A percentile compares a stretch with the other conserved stretches of the same genome.
These are phyloP conservation scores for Aspergillus sp. DNA, from an alignment of 2,329 filamentous ascomycete species.

Conservation along the genomic window DNA sequence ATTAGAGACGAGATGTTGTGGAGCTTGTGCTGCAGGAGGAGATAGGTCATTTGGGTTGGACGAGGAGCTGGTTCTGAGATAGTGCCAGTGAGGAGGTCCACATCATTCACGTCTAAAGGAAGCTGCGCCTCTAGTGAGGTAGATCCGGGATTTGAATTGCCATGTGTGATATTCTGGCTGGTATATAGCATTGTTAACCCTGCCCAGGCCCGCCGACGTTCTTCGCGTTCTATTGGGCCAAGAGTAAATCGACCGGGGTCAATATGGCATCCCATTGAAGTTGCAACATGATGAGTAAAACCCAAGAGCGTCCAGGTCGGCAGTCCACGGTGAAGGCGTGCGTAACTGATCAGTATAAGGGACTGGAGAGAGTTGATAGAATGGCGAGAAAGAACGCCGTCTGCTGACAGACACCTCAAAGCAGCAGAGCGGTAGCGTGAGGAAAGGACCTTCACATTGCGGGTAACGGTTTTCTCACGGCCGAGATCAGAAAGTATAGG, in stretches of 20 bases:
- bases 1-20: constrained; percentile 38
- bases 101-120: constrained; percentile 38
- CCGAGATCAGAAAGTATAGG: constrained; percentile 38
- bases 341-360: constrained; percentile 41
- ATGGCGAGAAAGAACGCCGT: constrained; percentile 39
- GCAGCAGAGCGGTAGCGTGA: constrained; percentile 39
- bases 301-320: constrained; percentile 42
- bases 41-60: constrained; percentile 44
- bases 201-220: constrained; percentile 41
- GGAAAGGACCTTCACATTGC: constrained; percentile 38
- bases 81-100: constrained; percentile 30
- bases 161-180: constrained; percentile 38
- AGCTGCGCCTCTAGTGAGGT: constrained; percentile 31
- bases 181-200: constrained; percentile 43
- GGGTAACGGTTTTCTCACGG: constrained; percentile 35
- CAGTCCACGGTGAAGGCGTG: constrained; percentile 35
- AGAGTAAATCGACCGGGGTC: constrained; percentile 40
- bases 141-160: constrained; percentile 32
- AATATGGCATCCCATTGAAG: constrained; percentile 43
- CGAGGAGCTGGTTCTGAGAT: constrained; percentile 19
- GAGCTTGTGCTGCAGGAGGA: constrained; percentile 39
- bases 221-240: constrained; percentile 37
- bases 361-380: constrained; percentile 42
- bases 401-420: constrained; percentile 40
- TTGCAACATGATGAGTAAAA: constrained; percentile 41